Base-by-base conservation (phyloP, 2,329 filamentous ascomycete genomes). In the Byssochlamys sp. region DNA sequence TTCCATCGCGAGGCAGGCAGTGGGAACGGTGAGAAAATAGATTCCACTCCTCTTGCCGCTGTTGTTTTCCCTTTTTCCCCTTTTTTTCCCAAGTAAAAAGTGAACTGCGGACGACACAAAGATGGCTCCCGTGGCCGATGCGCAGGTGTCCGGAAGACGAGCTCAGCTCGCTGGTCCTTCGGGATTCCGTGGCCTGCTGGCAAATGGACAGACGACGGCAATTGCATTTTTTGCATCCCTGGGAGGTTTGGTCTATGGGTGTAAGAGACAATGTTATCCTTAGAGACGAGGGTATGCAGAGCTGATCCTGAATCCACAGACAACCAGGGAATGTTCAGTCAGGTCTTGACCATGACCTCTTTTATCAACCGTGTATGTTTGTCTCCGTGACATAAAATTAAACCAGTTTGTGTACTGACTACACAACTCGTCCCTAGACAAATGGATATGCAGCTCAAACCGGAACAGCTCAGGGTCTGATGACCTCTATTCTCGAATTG, bases 241-340 rank as follows among this genome's bases (percentile, higher is more conserved):
- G 31, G 79, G 79, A 64, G 80, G 80, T 55, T 67, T 81, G 24
- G 73, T 81, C 28, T 84, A 88, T 68, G 86, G 88, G 24, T 90
- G 68, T 70, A 59, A 53, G 68, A 65, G 2, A n/a, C 1, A 14
- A 5, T 26, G 28, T 56, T 25, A 52, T 12, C 4, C 24, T 12
- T 9, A 6, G 1, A 24, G 12, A 12, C 4, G 4, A 12, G 54
- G 3, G 29, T 4, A n/a, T 49, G 2, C 29, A 12, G 51, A 1
- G 19, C 39, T 58, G 27, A 60, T 26, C 4, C 6, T 26, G 45
- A 7, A 49, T 58, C 10, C 7, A 2, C 28, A 70, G 67, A 89
- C 73, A 89, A 90, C 67, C 85, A 89, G 69, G 88, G 87, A 63
- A 86, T 89, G 73, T 89, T 89, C 73, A 83, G 83, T n/a, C 87